Percentiles rank a stretch among this genome's conserved stretches.
These are phyloP conservation scores for Carpinus fangiana DNA, from an alignment of 306 rosid genomes.

Conservation along the genomic window DNA sequence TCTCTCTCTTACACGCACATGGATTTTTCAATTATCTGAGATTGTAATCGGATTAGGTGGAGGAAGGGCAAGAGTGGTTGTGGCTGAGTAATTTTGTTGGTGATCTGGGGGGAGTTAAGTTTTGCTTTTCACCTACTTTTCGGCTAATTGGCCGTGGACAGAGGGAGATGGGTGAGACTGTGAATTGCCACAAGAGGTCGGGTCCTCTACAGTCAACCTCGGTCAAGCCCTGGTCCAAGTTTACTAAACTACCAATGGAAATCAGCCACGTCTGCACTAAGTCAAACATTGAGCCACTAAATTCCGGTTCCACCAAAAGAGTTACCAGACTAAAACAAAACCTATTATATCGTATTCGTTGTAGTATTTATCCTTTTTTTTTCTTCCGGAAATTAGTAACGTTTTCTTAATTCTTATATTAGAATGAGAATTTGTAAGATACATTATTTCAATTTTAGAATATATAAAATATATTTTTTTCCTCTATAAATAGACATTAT, in stretches of 20 bases:
- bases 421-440: no score
- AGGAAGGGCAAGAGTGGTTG: slow-evolving; percentile 51
- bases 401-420: no score
- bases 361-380: no score
- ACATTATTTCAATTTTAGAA: no score
- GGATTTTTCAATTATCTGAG: background rate
- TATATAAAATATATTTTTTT: no score
- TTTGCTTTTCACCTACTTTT: slow-evolving; percentile 77
- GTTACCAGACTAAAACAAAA: no score
- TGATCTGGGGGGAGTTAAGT: slow-evolving; percentile 18
- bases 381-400: no score
- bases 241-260: slow-evolving; percentile 20
- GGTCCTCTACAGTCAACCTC: slow-evolving; percentile 38
- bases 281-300: slow-evolving; percentile 17
- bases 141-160: background rate
- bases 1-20: slow-evolving; percentile 27
- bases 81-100: slow-evolving; percentile 29
- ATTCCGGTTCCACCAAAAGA: slow-evolving; percentile 21
- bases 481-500: no score
- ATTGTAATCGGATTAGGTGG: slow-evolving; percentile 54
- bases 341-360: no score
- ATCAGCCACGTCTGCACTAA: slow-evolving; percentile 31
- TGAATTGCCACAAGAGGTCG: slow-evolving; percentile 16
- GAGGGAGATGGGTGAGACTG: background rate
- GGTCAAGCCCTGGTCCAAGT: slow-evolving; percentile 45